phyloP scores from a whole-genome alignment of 139 green algal species.

The Asterochloris erici region DNA sequence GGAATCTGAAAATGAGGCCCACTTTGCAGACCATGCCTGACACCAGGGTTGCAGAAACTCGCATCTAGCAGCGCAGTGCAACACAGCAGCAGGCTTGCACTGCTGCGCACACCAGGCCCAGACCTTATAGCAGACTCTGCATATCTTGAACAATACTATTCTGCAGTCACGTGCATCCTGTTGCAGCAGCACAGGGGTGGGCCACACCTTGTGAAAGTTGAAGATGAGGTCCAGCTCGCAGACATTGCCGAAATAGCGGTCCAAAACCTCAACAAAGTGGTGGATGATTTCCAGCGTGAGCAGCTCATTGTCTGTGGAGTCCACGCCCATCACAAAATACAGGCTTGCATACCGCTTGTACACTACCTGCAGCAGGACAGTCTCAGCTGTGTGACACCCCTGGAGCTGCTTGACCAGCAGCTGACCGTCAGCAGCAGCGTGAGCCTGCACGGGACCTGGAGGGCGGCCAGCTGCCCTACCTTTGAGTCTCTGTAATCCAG shows the following conservation, averaged over 20 bases:
- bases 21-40: too few species aligned
- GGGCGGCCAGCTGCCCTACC: conserved; percentile 22
- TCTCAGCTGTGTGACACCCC: too few species aligned
- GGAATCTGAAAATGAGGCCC: too few species aligned
- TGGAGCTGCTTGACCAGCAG: too few species aligned
- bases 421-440: too few species aligned
- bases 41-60: too few species aligned
- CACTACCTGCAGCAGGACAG: conserved; percentile 39
- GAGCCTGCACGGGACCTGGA: background rate
- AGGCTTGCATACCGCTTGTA: conserved; percentile 95
- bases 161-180: background rate
- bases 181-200: background rate
- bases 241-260: conserved; percentile 98
- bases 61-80: too few species aligned
- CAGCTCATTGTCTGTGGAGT: conserved; percentile 80
- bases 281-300: conserved; percentile 94
- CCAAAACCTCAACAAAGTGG: conserved; percentile 90
- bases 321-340: conserved; percentile 91
- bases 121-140: too few species aligned
- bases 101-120: too few species aligned
- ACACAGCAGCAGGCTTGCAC: too few species aligned
- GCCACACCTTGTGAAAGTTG: conserved; percentile 93
- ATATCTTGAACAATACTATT: background rate
- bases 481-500: conserved; percentile 91
- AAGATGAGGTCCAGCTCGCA: conserved; percentile 99